Base-by-base conservation (phyloP, 2,329 filamentous ascomycete species). In the Fusarium sp. region DNA sequence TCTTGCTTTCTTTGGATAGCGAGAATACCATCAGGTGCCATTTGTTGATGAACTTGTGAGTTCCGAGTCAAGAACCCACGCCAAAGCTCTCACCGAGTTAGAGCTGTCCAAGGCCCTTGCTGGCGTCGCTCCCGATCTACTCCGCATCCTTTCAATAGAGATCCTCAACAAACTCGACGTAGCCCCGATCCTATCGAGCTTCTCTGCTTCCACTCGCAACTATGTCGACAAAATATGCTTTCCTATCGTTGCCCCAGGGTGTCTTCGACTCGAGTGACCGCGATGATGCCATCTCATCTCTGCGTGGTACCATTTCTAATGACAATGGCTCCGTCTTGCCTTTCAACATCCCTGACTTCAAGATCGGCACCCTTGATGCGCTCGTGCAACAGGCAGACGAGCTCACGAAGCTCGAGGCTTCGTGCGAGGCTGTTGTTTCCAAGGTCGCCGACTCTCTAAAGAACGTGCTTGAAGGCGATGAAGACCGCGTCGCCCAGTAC, bases 351-450 rank as follows among this genome's bases (percentile, higher is more conserved):
- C 96, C 96, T 20, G 91, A 94, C 70, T 97, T 99, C 87, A 99
- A 98, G 84, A 97, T 99, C 79, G 96, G 96, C 61, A 97, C 96
- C 0, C 86, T 99, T 37, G 96, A 99, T 82, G 93, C 92, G 38
- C 86, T 99, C 60, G 94, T 99, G 44, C 93, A 97, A 82, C 95
- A 99, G 81, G 96, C 96, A 58, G 96, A 99, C 77, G 96, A 98
- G 77, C 85, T 99, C 56, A 87, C 90, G 62, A 98, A 97, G 88
- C 89, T 98, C 52, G 93, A 97, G 72, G 80, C 85, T 36, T 86
- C 88, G 36, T 97, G 94, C 79, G 89, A 94, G 80, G 88, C 85
- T 54, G 93, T 97, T 8, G 94, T 97, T 38, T 86, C 86, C 73
- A 98, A 97, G 83, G 92, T 98, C 37, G 90, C 89, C 71, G 94